Conservation (phyloP, 805 yeast species). For the Metschnikowia proteae region DNA sequence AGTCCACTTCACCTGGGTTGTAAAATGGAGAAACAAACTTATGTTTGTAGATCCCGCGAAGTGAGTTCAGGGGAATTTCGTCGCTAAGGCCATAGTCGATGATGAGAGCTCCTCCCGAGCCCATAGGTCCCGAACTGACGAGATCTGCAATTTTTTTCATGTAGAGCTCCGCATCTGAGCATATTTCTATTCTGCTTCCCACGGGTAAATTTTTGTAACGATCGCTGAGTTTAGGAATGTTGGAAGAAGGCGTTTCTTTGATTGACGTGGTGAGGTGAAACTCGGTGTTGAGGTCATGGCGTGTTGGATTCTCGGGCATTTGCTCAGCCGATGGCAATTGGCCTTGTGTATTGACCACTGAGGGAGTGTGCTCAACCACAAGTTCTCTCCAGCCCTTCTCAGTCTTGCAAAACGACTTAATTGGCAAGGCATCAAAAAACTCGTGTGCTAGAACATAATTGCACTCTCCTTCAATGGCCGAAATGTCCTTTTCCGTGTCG, state of each 20-base stretch:
- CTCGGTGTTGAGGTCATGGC: slow-evolving; percentile 20
- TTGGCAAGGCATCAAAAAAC: slow-evolving; percentile 83
- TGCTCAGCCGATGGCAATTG: slow-evolving; percentile 20
- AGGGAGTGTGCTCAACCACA: slow-evolving; percentile 54
- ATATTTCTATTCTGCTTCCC: slow-evolving; percentile 63
- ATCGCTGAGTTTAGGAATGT: slow-evolving; percentile 47
- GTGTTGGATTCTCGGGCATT: slow-evolving; percentile 3
- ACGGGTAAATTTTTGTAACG: slow-evolving; percentile 53
- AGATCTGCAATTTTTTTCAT: slow-evolving; percentile 50
- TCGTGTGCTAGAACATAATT: slow-evolving; percentile 79
- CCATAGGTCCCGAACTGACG: slow-evolving; percentile 30
- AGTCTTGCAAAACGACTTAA: slow-evolving; percentile 61
- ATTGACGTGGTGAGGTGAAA: slow-evolving; percentile 59
- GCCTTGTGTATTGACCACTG: slow-evolving; percentile 34
- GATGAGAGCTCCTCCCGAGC: slow-evolving; percentile 61
- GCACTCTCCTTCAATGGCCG: slow-evolving; percentile 26
- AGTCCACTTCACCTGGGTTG: slow-evolving; percentile 76
- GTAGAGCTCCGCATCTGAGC: slow-evolving; percentile 66
- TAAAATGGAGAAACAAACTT: slow-evolving; percentile 69
- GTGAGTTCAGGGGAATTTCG: slow-evolving; percentile 64
- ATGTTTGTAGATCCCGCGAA: slow-evolving; percentile 72
- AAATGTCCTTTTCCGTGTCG: slow-evolving; percentile 51
- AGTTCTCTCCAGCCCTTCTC: slow-evolving; percentile 76
- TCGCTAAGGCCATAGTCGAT: slow-evolving; percentile 73
- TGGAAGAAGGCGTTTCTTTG: slow-evolving; percentile 58